phyloP scores from a whole-genome alignment of 306 rosid species.

The Albizia julibrissin region DNA sequence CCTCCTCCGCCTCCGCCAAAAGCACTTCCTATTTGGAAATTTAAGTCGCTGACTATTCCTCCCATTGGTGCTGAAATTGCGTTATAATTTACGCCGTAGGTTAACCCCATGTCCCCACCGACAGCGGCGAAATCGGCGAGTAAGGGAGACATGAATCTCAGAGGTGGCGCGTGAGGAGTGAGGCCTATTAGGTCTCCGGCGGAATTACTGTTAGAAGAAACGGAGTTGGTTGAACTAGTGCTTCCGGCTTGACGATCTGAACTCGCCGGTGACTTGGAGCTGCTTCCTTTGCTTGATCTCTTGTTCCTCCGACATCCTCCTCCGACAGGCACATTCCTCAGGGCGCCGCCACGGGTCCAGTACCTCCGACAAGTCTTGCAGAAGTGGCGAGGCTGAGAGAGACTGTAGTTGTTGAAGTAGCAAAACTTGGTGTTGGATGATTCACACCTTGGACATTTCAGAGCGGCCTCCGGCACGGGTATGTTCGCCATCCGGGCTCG shows the following conservation, averaged over 20 bases:
- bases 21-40: conserved; percentile 57
- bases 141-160: conserved; percentile 58
- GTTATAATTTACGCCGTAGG: conserved; percentile 53
- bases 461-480: conserved; percentile 66
- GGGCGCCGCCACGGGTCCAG: conserved; percentile 90
- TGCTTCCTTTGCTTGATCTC: conserved; percentile 53
- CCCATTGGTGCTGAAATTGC: conserved; percentile 51
- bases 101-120: conserved; percentile 50
- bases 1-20: conserved; percentile 23
- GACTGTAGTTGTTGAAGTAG: conserved; percentile 88
- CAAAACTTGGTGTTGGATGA: conserved; percentile 85
- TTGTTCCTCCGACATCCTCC: conserved; percentile 87
- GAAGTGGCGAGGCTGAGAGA: conserved; percentile 80
- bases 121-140: conserved; percentile 23
- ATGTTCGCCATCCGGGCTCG: conserved; percentile 86
- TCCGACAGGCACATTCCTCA: conserved; percentile 88
- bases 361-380: conserved; percentile 91
- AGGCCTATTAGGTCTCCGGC: conserved; percentile 44
- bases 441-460: conserved; percentile 83
- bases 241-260: conserved; percentile 59
- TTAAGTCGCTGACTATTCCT: conserved; percentile 58
- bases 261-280: conserved; percentile 66
- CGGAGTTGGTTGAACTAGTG: conserved; percentile 46
- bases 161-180: conserved; percentile 37
- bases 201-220: conserved; percentile 20